Evolutionary conservation across 2,329 filamentous ascomycete species (phyloP), one percentile per base, ranked within the genome.

Genomic region (Claviceps digitariae): DNA sequence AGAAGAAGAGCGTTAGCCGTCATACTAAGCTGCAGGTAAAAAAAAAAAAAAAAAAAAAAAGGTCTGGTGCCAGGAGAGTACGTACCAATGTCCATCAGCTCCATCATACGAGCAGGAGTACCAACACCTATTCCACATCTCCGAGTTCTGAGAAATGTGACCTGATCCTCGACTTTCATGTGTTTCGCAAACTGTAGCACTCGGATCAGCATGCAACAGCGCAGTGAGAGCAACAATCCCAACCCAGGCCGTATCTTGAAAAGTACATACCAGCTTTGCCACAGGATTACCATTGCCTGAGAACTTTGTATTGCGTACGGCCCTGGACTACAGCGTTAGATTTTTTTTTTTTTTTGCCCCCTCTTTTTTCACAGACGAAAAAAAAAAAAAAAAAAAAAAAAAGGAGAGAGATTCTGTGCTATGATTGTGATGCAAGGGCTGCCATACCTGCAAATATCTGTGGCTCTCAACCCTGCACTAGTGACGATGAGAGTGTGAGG

Each of bases 401-500:
- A 34, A 15, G 15, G 13, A 4, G 13, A 5, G 15, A 38, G 2
- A 38, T 10, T 13, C 15, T 29, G 50, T 55, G 51, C 41, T 31
- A 43, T 27, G 9, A 34, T 53, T 31, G 21, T 12, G 44, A 41
- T 41, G 36, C 41, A 47, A 47, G 48, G 34, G 51, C 38, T 20
- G 27, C 60, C 67, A 45, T 72, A 86, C 83, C 85, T 80, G 29
- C 86, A 83, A 48, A 96, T 71, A 63, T 97, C 87, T 17, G 91
- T 90, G 4, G 93, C 90, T 62, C 93, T 78, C 53, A 96, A 74
- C 0, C 89, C 93, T 6, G 90, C 89, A 9, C 82, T 81, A 13
- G 90, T 82, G n/a, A 98, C 79, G 38, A 98, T 81, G 52, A 98
- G 76, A 1, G 91, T 97, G 67, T 97, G 93, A 34, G 87, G 87